Percentiles rank a stretch among this genome's conserved stretches.
Conservation (phyloP, 192 early-diverging fungal species). For the Umbelopsis sp. region DNA sequence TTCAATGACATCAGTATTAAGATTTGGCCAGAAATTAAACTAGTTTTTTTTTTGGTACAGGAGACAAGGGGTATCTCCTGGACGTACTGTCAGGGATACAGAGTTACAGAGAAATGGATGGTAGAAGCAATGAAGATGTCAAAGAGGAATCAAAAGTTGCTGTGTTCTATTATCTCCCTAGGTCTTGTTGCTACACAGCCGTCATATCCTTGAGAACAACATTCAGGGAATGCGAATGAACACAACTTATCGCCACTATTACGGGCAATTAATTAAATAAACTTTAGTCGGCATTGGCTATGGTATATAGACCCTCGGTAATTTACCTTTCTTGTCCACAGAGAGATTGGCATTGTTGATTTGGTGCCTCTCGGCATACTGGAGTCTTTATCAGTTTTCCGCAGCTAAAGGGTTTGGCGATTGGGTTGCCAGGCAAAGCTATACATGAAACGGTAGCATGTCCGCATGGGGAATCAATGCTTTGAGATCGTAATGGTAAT, state of each 20-base stretch:
- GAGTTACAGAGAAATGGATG: too few species aligned
- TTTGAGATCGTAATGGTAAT: not conserved
- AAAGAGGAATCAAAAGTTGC: too few species aligned
- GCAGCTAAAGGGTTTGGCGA: conserved; percentile 8
- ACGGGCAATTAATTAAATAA: not conserved
- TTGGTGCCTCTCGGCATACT: not conserved
- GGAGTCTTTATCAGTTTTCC: conserved; percentile 4
- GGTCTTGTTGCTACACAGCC: conserved; percentile 9
- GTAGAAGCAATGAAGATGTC: too few species aligned
- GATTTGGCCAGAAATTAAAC: too few species aligned
- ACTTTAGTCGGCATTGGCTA: not conserved
- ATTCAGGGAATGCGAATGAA: conserved; percentile 5
- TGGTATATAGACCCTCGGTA: not conserved
- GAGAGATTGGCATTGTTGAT: conserved; percentile 2
- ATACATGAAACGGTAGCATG: conserved; percentile 6
- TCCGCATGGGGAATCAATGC: not conserved
- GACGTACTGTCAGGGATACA: too few species aligned
- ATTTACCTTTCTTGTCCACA: conserved; percentile 5
- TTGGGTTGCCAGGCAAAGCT: conserved; percentile 1
- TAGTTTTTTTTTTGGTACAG: too few species aligned
- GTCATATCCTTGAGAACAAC: conserved; percentile 16
- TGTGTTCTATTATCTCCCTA: conserved; percentile 1
- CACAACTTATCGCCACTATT: not conserved
- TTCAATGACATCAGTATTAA: too few species aligned
- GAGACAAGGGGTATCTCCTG: too few species aligned